phyloP scores from a whole-genome alignment of 805 yeast species.

The Spathaspora sp. region DNA sequence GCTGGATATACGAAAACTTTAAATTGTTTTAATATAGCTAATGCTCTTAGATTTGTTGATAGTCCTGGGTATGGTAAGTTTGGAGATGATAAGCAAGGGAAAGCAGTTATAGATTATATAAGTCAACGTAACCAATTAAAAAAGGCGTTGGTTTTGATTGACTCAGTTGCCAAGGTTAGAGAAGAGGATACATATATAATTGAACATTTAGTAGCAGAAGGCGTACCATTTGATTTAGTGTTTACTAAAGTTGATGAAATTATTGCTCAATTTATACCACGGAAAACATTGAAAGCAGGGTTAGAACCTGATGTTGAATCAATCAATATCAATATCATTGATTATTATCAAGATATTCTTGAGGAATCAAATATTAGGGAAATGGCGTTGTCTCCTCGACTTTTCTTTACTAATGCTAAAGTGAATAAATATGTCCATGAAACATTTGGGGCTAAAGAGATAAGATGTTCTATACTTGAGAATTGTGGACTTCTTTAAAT shows the following conservation, averaged over 20 bases:
- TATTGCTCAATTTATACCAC: conserved; percentile 16
- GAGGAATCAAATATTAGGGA: conserved; percentile 16
- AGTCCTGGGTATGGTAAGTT: conserved; percentile 88
- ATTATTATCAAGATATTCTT: conserved; percentile 34
- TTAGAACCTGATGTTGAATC: conserved; percentile 2
- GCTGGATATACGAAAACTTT: conserved; percentile 63
- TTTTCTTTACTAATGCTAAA: conserved; percentile 52
- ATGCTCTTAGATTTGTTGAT: conserved; percentile 65
- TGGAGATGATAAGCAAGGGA: conserved; percentile 67
- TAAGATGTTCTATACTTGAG: conserved; percentile 50
- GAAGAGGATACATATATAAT: conserved; percentile 54
- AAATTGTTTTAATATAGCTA: conserved; percentile 68
- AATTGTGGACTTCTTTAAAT: conserved; percentile 41
- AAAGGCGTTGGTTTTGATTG: conserved; percentile 59
- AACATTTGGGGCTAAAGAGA: conserved; percentile 52
- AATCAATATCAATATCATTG: conserved; percentile 14
- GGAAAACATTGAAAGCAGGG: conserved; percentile 2
- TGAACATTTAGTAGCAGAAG: conserved; percentile 46
- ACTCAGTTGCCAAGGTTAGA: conserved; percentile 57
- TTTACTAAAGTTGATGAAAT: conserved; percentile 74
- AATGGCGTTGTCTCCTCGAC: conserved; percentile 36
- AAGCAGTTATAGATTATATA: conserved; percentile 61
- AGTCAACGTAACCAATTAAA: conserved; percentile 49
- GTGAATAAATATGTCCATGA: conserved; percentile 26
- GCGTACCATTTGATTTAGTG: conserved; percentile 68